These are phyloP conservation scores for Cydonia oblonga DNA, from an alignment of 331 rosid genomes.

Conservation along the genomic window DNA sequence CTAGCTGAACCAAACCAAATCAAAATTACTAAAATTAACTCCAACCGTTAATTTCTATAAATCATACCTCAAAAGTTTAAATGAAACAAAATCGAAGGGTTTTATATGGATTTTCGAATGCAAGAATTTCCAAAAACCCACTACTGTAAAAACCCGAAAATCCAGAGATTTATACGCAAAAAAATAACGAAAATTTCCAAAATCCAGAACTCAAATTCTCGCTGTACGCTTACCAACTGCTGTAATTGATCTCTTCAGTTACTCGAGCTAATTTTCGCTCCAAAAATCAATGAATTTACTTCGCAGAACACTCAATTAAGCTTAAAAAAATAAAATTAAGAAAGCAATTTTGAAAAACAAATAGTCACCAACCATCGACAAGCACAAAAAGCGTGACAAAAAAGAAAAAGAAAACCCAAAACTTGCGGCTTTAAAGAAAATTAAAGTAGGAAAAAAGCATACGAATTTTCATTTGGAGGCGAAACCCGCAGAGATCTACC, in stretches of 20 bases:
- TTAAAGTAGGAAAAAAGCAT: background rate
- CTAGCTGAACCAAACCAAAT: conserved; percentile 13
- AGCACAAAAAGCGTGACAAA: background rate
- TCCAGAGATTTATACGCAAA: background rate
- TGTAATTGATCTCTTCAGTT: background rate
- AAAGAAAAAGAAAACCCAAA: background rate
- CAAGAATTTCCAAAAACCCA: background rate
- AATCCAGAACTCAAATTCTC: background rate
- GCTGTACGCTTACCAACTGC: background rate
- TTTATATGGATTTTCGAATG: background rate
- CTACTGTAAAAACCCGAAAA: background rate
- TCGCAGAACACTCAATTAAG: background rate
- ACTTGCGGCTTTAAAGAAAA: background rate
- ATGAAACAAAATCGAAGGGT: background rate
- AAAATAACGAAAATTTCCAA: background rate
- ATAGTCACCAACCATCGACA: background rate
- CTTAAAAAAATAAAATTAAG: background rate
- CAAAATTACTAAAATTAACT: too few relatives aligned
- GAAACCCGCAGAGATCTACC: conserved; percentile 5
- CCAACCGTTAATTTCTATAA: background rate
- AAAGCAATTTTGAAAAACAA: background rate
- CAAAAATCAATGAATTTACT: background rate
- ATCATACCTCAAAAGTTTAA: background rate
- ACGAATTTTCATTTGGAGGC: background rate
- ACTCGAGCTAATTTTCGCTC: background rate